phyloP scores from a whole-genome alignment of 2,329 filamentous ascomycete species.

The Penicillium verrucosum region DNA sequence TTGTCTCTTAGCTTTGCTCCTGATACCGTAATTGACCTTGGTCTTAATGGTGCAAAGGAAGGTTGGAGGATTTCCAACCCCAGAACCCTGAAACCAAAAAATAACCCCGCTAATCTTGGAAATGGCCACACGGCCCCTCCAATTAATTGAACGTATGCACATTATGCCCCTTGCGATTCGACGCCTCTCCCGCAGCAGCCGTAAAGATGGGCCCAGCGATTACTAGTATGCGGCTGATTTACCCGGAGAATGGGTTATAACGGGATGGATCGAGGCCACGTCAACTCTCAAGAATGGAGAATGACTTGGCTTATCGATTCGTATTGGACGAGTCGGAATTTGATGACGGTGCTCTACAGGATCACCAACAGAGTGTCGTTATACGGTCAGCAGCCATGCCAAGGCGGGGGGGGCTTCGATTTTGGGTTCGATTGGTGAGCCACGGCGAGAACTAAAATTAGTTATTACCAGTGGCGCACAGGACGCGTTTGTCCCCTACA shows the following conservation, averaged over 20 bases:
- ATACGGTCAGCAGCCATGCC: background rate
- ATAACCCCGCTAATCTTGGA: background rate
- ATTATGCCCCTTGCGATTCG: background rate
- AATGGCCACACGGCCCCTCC: background rate
- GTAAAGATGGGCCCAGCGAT: background rate
- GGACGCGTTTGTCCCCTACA: conserved; percentile 15
- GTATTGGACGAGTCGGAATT: background rate
- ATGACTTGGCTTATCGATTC: background rate
- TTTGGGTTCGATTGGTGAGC: background rate
- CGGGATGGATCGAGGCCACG: background rate
- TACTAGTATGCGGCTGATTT: conserved; percentile 9
- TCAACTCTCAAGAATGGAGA: background rate
- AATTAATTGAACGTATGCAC: background rate
- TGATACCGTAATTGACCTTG: conserved; percentile 14
- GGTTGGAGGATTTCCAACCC: background rate
- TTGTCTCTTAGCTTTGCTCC: conserved; percentile 19
- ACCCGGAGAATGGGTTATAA: conserved; percentile 14
- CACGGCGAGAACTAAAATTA: background rate
- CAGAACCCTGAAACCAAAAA: conserved; percentile 4
- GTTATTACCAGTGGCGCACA: conserved; percentile 7
- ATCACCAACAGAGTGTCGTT: background rate
- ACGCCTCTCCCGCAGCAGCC: background rate
- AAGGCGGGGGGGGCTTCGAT: background rate
- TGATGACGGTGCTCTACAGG: background rate
- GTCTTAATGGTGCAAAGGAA: conserved; percentile 20